Evolutionary conservation across 2,329 filamentous ascomycete genomes (phyloP), one percentile per base, ranked within the genome.

Genomic region (Talaromyces sp.): DNA sequence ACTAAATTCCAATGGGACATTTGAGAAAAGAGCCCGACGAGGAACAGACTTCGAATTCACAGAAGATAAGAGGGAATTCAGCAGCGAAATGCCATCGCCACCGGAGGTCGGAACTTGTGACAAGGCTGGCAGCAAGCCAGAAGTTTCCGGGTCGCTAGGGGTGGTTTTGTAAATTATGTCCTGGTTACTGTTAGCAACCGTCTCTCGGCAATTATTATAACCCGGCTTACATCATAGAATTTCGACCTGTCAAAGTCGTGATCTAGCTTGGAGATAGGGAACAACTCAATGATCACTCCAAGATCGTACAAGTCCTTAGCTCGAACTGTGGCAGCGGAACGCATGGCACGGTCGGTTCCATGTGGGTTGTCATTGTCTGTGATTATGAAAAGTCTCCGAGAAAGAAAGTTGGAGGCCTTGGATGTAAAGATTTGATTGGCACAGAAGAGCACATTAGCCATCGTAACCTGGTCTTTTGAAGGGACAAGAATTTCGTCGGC

Each of bases 401-500:
- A 98, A 4, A 91, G 89, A 74, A 98, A 98, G 71, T 97, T 98
- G 18, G 95, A 88, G 0, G 95, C 93, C 73, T 90, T 96, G 3
- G 91, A 96, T 1, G 93, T 96, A 73, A 99, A 97, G 57, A 98
- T 90, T 71, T 97, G 92, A 67, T 98, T 98, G 42, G 92, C 94
- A 68, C 93, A 96, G 72, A 97, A 97, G 1, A 99, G 82, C 2
- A 99, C 84, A 69, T 93, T 96, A 9, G 91, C 87, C 88, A 99
- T 96, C 36, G 88, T 87, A 0, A 90, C 87, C 1, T 83, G 79
- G 60, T 93, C 87, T 3, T 84, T 78, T 0, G 90, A 85, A 1
- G 93, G 88, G 5, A 83, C 82, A 40, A 98, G 78, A 4, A 97
- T 78, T 8, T 87, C 83, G 2, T 87, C 81, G 0, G 86, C 84